These are phyloP conservation scores for Metschnikowia lunata DNA, from an alignment of 805 yeast genomes.

Conservation along the genomic window DNA sequence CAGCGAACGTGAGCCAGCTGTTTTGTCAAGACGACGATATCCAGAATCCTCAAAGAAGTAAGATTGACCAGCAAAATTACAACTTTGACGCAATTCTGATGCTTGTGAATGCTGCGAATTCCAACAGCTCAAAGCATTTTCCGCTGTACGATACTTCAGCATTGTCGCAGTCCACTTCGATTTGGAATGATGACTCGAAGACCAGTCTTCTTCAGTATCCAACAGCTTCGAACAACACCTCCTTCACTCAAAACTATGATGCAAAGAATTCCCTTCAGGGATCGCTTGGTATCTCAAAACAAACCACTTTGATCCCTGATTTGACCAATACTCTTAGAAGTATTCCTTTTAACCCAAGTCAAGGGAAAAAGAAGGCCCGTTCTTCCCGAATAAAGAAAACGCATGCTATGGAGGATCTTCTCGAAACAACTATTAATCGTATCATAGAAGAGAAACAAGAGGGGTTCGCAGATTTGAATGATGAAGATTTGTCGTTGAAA, in stretches of 20 bases:
- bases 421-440: constrained; percentile 6
- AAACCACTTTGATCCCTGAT: background rate
- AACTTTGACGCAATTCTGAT: constrained; percentile 5
- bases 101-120: constrained; percentile 6
- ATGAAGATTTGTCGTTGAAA: constrained; percentile 13
- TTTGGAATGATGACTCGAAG: constrained; percentile 1
- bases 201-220: constrained; percentile 1
- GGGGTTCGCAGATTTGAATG: constrained; percentile 6
- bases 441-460: constrained; percentile 6
- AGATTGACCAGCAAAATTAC: background rate
- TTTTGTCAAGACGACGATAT: background rate
- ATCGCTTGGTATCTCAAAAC: background rate
- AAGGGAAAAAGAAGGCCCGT: background rate
- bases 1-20: no score
- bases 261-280: background rate
- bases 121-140: background rate
- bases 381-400: constrained; percentile 1
- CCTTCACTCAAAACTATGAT: background rate
- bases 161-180: constrained; percentile 11
- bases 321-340: constrained; percentile 2
- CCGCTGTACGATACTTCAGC: constrained; percentile 5
- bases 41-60: background rate
- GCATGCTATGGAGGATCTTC: constrained; percentile 2
- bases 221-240: background rate
- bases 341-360: constrained; percentile 7